Percentiles rank a stretch among this genome's conserved stretches.
Evolutionary conservation across 306 rosid genomes (phyloP).

Genomic region (Rosa rugosa): DNA sequence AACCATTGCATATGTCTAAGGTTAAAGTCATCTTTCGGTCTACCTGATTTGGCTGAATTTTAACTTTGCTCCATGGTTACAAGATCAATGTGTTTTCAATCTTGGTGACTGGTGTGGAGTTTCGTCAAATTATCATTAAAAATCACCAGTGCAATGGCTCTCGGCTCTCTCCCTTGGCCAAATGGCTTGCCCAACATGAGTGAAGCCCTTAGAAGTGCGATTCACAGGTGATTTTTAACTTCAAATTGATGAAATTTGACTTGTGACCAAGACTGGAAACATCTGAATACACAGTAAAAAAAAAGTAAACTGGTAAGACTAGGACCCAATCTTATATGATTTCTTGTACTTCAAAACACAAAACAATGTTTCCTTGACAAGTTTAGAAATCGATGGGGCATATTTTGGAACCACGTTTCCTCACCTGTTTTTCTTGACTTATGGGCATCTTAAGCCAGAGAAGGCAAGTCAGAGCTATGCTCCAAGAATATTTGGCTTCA

Average conservation of each 20-base stretch:
- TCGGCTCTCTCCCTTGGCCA: too few species aligned
- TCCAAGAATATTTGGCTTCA: slow-evolving; percentile 62
- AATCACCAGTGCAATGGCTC: neutral
- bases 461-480: slow-evolving; percentile 46
- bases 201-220: too few species aligned
- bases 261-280: neutral
- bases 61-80: neutral
- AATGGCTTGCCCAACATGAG: too few species aligned
- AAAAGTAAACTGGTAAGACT: neutral
- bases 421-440: slow-evolving; percentile 55
- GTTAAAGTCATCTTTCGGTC: neutral
- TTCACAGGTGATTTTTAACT: too few species aligned
- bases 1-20: neutral
- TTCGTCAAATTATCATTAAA: neutral
- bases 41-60: neutral
- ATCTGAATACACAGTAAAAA: neutral
- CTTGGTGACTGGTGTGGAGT: neutral
- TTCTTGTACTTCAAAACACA: neutral
- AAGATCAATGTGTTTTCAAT: neutral
- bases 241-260: too few species aligned
- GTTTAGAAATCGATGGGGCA: slow-evolving; percentile 63
- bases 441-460: slow-evolving; percentile 57
- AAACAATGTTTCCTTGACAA: slow-evolving; percentile 29
- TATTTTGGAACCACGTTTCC: slow-evolving; percentile 71
- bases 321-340: neutral